Percentiles rank a stretch among this genome's conserved stretches.
Conservation (phyloP, 2,329 filamentous ascomycete species). For the Cladophialophora exuberans region DNA sequence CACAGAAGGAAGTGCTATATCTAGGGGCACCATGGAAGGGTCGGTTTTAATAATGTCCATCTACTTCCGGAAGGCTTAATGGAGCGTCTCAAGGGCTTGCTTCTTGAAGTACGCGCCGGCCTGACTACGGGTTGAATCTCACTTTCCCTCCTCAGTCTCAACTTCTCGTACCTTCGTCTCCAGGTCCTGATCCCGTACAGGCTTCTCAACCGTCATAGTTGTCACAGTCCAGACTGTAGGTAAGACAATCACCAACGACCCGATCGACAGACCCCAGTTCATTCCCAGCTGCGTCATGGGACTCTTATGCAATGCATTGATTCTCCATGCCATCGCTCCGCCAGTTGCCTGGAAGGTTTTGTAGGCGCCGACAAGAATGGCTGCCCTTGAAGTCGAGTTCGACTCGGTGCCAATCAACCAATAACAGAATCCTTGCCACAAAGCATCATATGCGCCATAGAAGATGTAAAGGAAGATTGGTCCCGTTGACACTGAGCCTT, state of each 20-base stretch:
- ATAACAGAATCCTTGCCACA: conserved; percentile 69
- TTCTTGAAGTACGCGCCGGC: too few species aligned
- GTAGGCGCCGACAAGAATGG: conserved; percentile 53
- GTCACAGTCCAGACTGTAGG: conserved; percentile 49
- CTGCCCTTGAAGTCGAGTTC: conserved; percentile 46
- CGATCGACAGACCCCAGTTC: conserved; percentile 76
- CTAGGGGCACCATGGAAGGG: too few species aligned
- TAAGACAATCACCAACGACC: conserved; percentile 69
- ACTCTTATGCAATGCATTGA: conserved; percentile 40
- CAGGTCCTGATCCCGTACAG: conserved; percentile 10
- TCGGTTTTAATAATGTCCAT: too few species aligned
- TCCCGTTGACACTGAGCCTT: conserved; percentile 57
- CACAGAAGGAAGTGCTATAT: too few species aligned
- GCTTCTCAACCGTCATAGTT: conserved; percentile 15
- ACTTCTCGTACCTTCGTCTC: conserved; percentile 19
- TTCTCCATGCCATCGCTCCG: conserved; percentile 59
- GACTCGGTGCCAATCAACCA: conserved; percentile 58
- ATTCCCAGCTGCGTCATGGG: conserved; percentile 74
- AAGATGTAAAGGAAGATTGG: conserved; percentile 73
- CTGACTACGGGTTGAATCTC: background rate
- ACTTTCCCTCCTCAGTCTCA: background rate
- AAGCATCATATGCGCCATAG: conserved; percentile 69
- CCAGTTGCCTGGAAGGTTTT: conserved; percentile 79
- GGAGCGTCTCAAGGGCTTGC: too few species aligned
- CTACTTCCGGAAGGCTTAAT: too few species aligned